phyloP scores from a whole-genome alignment of 75 land plant species.

The Picea sitchensis region DNA sequence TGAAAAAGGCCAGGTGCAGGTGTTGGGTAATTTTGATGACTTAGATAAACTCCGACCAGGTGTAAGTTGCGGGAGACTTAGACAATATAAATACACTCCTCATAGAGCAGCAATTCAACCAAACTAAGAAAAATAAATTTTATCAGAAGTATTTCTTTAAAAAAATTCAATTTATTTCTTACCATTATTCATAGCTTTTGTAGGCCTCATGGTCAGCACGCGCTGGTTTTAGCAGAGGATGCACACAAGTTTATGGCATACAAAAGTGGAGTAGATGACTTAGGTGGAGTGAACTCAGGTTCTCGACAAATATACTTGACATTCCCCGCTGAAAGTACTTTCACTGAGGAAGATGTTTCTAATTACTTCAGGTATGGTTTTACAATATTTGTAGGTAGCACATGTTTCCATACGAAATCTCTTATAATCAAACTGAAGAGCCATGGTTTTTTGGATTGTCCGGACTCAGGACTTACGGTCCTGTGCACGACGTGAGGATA shows the following conservation, averaged over 20 bases:
- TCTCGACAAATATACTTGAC: conserved; percentile 94
- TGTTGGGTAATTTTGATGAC: too few species aligned
- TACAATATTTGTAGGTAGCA: background rate
- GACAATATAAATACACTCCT: too few species aligned
- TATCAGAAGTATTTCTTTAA: too few species aligned
- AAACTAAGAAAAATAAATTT: too few species aligned
- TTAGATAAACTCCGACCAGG: too few species aligned
- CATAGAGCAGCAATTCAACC: too few species aligned
- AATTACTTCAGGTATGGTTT: conserved; percentile 77
- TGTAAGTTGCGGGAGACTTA: too few species aligned
- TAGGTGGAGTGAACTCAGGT: conserved; percentile 44
- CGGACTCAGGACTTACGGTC: conserved; percentile 76
- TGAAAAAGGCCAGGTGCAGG: too few species aligned
- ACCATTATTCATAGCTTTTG: background rate
- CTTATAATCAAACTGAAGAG: background rate
- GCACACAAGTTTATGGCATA: conserved; percentile 44
- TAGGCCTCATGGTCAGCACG: conserved; percentile 99
- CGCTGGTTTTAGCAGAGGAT: conserved; percentile 94
- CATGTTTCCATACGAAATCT: background rate
- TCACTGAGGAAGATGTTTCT: conserved; percentile 91
- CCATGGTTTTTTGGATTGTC: background rate
- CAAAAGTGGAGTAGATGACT: conserved; percentile 16
- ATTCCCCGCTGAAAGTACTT: conserved; percentile 97
- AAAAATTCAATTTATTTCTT: too few species aligned
- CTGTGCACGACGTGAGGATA: conserved; percentile 94